A percentile compares a stretch with the other conserved stretches of the same genome.
These are phyloP conservation scores for Cutaneotrichosporon sp. DNA, from an alignment of 1,284 basidiomycete genomes.

Conservation along the genomic window DNA sequence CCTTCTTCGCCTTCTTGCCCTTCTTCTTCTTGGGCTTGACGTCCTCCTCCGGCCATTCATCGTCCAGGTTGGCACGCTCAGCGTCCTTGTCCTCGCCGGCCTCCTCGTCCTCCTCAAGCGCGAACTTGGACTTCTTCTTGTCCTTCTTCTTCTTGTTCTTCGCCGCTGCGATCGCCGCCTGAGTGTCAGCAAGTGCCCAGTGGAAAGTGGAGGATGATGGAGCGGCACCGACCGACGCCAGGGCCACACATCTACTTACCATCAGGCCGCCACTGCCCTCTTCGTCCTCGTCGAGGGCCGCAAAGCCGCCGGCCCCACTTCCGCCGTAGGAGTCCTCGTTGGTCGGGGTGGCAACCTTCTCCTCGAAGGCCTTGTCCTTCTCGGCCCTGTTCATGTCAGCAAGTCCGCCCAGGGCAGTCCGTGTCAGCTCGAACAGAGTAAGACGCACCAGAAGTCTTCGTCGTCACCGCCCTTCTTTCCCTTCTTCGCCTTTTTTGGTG, in stretches of 20 bases:
- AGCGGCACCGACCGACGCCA: not conserved
- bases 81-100: constrained; percentile 18
- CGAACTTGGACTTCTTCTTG: constrained; percentile 38
- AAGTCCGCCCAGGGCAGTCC: constrained; percentile 10
- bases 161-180: constrained; percentile 18
- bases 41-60: constrained; percentile 39
- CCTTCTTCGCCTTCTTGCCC: constrained; percentile 44
- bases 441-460: constrained; percentile 71
- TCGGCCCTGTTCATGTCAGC: constrained; percentile 33
- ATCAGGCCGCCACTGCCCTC: constrained; percentile 76
- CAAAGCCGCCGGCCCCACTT: constrained; percentile 34
- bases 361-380: constrained; percentile 38
- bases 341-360: constrained; percentile 52
- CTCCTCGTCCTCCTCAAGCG: constrained; percentile 13
- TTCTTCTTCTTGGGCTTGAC: constrained; percentile 48
- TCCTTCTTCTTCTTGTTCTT: constrained; percentile 44
- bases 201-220: not conserved
- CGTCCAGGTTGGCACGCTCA: constrained; percentile 32
- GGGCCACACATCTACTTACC: constrained; percentile 53
- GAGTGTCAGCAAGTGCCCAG: not conserved
- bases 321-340: constrained; percentile 50
- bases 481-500: constrained; percentile 86
- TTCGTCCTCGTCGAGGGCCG: constrained; percentile 55
- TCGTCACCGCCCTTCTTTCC: constrained; percentile 63
- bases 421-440: not conserved